Evolutionary conservation across 345 rosid species (phyloP), one percentile per base, ranked within the genome.

Genomic region (Physaria fendleri): DNA sequence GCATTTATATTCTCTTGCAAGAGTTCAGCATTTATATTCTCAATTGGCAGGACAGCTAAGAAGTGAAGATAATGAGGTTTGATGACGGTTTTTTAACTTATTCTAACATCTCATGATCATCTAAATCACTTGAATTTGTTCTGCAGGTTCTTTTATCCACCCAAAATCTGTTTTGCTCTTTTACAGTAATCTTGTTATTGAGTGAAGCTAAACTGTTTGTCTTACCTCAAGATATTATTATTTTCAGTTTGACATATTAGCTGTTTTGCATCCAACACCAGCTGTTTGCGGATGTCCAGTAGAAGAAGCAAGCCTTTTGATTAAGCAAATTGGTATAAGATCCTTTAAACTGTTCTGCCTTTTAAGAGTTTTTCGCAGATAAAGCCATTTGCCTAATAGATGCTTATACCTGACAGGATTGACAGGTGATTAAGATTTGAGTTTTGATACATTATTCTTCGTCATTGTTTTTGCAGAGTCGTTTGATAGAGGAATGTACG

Each of bases 401-500:
- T 56, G 63, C 48, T 34, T 54, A 56, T 44, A 43, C 8, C 46
- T 62, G 41, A 49, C n/a, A n/a, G n/a, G n/a, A n/a, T n/a, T n/a
- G n/a, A 55, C 20, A 30, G 41, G 28, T 30, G 14, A 48, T 16
- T n/a, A 16, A 57, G 28, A 23, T 16, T 33, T 18, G 18, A 57
- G 35, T 7, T 15, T 30, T 16, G 45, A 5, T 49, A 12, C 23
- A 27, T n/a, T 38, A n/a, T 39, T 56, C 5, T 68, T 13, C 15
- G 34, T n/a, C n/a, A n/a, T n/a, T n/a, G n/a, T 37, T 55, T 49
- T 13, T 14, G 14, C 71, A 88, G 98, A 91, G 69, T 62, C 76
- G 61, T 92, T 88, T 75, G 96, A 88, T 69, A 78, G 98, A 71
- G 98, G 96, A 66, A 88, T 92, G 93, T 92, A 81, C 75, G 95